These are phyloP conservation scores for Fulvia fulva DNA, from an alignment of 2,329 filamentous ascomycete species.

Conservation along the genomic window DNA sequence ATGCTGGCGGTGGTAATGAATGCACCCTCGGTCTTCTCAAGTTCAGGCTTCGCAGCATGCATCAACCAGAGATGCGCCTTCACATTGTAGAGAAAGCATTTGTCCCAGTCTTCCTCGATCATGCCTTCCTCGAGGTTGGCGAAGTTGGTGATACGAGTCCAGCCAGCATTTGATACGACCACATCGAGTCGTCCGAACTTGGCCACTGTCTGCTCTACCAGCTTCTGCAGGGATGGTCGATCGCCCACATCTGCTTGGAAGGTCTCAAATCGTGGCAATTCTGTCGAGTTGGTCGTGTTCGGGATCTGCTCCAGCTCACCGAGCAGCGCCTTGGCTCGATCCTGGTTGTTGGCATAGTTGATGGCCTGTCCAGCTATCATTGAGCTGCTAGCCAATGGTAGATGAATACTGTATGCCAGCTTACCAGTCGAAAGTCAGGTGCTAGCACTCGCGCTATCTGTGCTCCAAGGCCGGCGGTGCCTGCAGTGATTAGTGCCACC, in stretches of 20 bases:
- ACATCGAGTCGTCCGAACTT: conserved; percentile 37
- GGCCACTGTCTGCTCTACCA: conserved; percentile 35
- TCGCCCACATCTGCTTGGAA: conserved; percentile 29
- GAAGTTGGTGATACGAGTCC: conserved; percentile 33
- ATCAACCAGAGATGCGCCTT: conserved; percentile 60
- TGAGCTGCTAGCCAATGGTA: conserved; percentile 6
- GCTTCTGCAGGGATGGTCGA: conserved; percentile 28
- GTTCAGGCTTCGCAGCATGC: conserved; percentile 51
- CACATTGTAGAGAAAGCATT: conserved; percentile 54
- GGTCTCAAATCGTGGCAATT: conserved; percentile 21
- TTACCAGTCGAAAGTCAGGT: conserved; percentile 45
- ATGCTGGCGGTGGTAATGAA: conserved; percentile 64
- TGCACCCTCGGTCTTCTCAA: conserved; percentile 55
- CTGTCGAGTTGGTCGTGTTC: conserved; percentile 17
- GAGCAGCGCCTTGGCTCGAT: conserved; percentile 39
- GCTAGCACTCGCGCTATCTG: conserved; percentile 45
- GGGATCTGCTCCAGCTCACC: conserved; percentile 40
- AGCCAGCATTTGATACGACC: conserved; percentile 41
- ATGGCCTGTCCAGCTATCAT: conserved; percentile 36
- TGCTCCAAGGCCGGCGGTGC: conserved; percentile 48
- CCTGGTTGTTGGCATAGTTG: conserved; percentile 46
- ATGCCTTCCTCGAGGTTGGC: conserved; percentile 35
- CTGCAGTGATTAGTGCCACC: conserved; percentile 47
- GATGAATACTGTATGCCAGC: conserved; percentile 9
- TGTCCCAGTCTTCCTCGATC: conserved; percentile 38